Evolutionary conservation across 176 grass and related monocot species (phyloP).

Genomic region (Aegilops bicornis): DNA sequence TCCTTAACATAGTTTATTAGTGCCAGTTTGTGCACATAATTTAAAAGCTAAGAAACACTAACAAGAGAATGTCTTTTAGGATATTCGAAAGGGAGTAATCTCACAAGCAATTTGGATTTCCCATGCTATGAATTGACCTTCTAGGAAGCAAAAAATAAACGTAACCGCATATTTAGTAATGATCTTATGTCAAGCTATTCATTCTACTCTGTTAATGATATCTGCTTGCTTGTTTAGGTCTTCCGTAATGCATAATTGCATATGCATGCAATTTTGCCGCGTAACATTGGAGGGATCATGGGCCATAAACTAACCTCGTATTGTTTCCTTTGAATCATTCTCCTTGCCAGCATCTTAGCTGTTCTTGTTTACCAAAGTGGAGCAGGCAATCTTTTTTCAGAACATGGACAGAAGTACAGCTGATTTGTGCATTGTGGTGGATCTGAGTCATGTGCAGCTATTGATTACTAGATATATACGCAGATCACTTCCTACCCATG

Average conservation of each 20-base stretch:
- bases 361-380: conserved; percentile 45
- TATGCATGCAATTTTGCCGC: conserved; percentile 35
- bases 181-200: conserved; percentile 23
- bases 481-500: conserved; percentile 29
- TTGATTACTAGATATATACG: conserved; percentile 34
- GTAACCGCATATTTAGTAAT: conserved; percentile 23
- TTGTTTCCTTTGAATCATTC: conserved; percentile 38
- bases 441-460: conserved; percentile 55
- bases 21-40: conserved; percentile 32
- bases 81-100: conserved; percentile 14
- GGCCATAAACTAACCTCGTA: conserved; percentile 26
- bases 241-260: conserved; percentile 15
- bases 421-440: conserved; percentile 43
- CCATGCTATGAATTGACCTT: conserved; percentile 31
- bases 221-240: conserved; percentile 13
- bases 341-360: conserved; percentile 50
- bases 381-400: conserved; percentile 18
- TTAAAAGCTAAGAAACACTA: conserved; percentile 11
- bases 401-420: conserved; percentile 43
- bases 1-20: conserved; percentile 26
- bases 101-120: conserved; percentile 36
- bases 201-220: conserved; percentile 27
- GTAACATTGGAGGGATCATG: conserved; percentile 20
- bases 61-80: conserved; percentile 35
- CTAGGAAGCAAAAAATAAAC: conserved; percentile 16